These are phyloP conservation scores for Zygotorulaspora florentina DNA, from an alignment of 805 yeast genomes.

Conservation along the genomic window DNA sequence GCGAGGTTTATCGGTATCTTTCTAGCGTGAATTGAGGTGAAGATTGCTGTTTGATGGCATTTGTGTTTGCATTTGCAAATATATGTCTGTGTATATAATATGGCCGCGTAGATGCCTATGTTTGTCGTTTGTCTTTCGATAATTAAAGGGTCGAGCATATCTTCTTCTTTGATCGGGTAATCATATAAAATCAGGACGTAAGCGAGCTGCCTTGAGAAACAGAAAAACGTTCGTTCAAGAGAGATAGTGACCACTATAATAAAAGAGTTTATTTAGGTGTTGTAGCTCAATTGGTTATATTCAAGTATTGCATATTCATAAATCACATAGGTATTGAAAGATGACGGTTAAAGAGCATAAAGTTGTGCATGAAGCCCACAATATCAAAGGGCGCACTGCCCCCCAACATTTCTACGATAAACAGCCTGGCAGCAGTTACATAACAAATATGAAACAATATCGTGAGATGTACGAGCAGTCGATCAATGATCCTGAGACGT, in stretches of 20 bases:
- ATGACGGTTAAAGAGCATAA: conserved; percentile 32
- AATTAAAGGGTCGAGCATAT: not conserved
- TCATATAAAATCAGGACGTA: not conserved
- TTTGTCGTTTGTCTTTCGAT: not conserved
- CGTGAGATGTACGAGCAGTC: conserved; percentile 69
- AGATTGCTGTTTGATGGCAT: too few species aligned
- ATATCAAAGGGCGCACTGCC: conserved; percentile 33
- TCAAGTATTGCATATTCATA: not conserved
- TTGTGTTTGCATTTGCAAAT: too few species aligned
- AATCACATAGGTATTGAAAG: not conserved
- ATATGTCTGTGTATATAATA: too few species aligned
- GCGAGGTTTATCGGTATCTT: not conserved
- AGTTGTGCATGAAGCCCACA: conserved; percentile 41
- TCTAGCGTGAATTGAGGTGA: too few species aligned
- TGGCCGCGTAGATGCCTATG: too few species aligned
- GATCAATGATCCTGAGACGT: conserved; percentile 72
- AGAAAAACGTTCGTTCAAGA: not conserved
- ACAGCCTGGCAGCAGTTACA: conserved; percentile 43
- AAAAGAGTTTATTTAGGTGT: not conserved
- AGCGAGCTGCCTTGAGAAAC: not conserved
- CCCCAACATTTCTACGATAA: conserved; percentile 38
- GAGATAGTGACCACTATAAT: not conserved
- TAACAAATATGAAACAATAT: conserved; percentile 66
- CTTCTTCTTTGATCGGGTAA: conserved; percentile 2
- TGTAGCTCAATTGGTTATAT: not conserved